phyloP scores from a whole-genome alignment of 192 early-diverging fungal genomes.

The Rhizophagus sp. region DNA sequence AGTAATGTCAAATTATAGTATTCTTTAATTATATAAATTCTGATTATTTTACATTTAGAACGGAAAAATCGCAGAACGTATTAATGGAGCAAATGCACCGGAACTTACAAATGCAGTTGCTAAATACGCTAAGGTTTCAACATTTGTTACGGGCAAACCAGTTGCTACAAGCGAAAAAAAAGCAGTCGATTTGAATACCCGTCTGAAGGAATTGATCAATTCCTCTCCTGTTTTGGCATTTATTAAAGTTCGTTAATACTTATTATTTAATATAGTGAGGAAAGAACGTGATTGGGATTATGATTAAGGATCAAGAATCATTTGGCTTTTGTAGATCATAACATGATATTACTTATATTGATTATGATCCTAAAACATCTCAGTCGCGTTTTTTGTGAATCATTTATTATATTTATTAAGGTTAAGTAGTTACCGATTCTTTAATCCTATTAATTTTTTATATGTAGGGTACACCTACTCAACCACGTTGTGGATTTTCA shows the following conservation, averaged over 20 bases:
- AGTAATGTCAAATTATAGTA: neutral
- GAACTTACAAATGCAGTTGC: constrained; percentile 69
- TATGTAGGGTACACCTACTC: constrained; percentile 37
- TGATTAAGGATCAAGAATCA: neutral
- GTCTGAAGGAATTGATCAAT: constrained; percentile 68
- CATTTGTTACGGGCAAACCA: constrained; percentile 34
- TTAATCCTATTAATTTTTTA: neutral
- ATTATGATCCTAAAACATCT: no score
- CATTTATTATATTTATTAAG: neutral
- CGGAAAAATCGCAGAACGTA: constrained; percentile 49
- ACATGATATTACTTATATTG: no score
- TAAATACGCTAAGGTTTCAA: constrained; percentile 40
- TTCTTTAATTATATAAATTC: neutral
- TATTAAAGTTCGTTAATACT: constrained; percentile 64
- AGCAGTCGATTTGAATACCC: constrained; percentile 61
- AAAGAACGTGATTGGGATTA: no score
- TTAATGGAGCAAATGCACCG: constrained; percentile 89
- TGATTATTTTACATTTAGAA: constrained; percentile 1
- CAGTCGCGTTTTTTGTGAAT: neutral
- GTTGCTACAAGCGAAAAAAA: constrained; percentile 39
- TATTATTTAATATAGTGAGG: no score
- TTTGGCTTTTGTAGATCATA: neutral
- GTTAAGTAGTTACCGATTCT: no score
- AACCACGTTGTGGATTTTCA: constrained; percentile 93
- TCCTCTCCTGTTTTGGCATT: constrained; percentile 87